phyloP scores from a whole-genome alignment of 73 alveolate species.

The Breviolum minutum region DNA sequence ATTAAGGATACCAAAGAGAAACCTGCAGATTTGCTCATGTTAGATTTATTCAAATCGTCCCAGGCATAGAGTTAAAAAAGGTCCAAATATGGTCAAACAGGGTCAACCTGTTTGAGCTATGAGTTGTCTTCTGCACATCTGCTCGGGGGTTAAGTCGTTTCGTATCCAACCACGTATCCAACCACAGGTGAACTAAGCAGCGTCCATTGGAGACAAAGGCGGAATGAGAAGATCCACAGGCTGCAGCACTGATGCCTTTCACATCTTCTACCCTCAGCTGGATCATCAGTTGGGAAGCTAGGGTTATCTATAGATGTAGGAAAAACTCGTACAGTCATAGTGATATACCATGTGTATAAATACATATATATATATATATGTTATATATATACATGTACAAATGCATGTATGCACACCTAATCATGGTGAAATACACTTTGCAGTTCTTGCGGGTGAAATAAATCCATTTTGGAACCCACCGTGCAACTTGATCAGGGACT shows the following conservation, averaged over 20 bases:
- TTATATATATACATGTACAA: too few species aligned
- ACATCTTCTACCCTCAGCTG: constrained; percentile 16
- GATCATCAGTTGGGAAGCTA: background rate
- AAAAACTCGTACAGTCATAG: too few species aligned
- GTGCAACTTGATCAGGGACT: too few species aligned
- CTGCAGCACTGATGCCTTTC: constrained; percentile 41
- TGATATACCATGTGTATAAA: too few species aligned
- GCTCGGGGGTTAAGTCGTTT: background rate
- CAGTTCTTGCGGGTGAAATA: too few species aligned
- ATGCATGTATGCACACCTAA: too few species aligned
- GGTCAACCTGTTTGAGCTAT: background rate
- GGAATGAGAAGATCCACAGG: constrained; percentile 57
- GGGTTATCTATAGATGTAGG: too few species aligned
- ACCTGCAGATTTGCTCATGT: background rate
- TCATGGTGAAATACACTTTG: too few species aligned
- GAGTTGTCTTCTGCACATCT: background rate
- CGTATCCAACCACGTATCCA: background rate
- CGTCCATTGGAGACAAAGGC: constrained; percentile 46
- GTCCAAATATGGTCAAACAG: background rate
- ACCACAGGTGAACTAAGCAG: background rate
- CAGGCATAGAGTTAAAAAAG: background rate
- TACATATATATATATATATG: too few species aligned
- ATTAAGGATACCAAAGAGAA: background rate
- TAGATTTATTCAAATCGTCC: background rate
- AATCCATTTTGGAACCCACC: too few species aligned